phyloP scores from a whole-genome alignment of 2,329 filamentous ascomycete genomes.

The Hyphodiscus sp. region DNA sequence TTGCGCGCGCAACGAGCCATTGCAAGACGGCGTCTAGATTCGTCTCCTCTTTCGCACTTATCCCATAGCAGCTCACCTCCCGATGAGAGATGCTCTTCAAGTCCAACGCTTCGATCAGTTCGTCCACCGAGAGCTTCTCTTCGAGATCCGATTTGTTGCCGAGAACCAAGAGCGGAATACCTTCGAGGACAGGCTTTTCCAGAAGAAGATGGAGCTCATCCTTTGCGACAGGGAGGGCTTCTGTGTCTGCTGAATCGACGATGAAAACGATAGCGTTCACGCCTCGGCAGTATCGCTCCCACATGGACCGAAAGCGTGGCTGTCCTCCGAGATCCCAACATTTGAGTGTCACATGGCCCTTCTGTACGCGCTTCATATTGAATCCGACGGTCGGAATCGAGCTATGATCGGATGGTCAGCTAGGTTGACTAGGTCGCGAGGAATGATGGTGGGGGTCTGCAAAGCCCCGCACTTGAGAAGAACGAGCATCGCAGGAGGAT shows the following conservation, averaged over 20 bases:
- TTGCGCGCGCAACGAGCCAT: slow-evolving; percentile 89
- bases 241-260: slow-evolving; percentile 86
- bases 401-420: slow-evolving; percentile 42
- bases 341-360: slow-evolving; percentile 96
- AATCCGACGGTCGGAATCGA: slow-evolving; percentile 98
- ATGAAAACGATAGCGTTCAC: slow-evolving; percentile 99
- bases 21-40: slow-evolving; percentile 95
- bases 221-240: slow-evolving; percentile 73
- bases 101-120: slow-evolving; percentile 88
- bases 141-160: slow-evolving; percentile 96
- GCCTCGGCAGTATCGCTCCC: slow-evolving; percentile 96
- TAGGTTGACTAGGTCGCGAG: slow-evolving; percentile 3
- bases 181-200: slow-evolving; percentile 74
- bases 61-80: slow-evolving; percentile 97
- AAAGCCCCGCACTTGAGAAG: slow-evolving; percentile 8
- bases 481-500: not conserved
- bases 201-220: slow-evolving; percentile 90
- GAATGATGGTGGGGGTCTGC: slow-evolving; percentile 1
- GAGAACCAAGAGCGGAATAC: slow-evolving; percentile 87
- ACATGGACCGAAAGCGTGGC: slow-evolving; percentile 96
- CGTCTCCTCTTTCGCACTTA: slow-evolving; percentile 97
- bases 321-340: slow-evolving; percentile 99
- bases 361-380: slow-evolving; percentile 98
- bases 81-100: slow-evolving; percentile 83
- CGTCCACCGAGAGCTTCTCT: slow-evolving; percentile 87